Base-by-base conservation (phyloP, 2,329 filamentous ascomycete genomes). In the Hypoxylon sp. region DNA sequence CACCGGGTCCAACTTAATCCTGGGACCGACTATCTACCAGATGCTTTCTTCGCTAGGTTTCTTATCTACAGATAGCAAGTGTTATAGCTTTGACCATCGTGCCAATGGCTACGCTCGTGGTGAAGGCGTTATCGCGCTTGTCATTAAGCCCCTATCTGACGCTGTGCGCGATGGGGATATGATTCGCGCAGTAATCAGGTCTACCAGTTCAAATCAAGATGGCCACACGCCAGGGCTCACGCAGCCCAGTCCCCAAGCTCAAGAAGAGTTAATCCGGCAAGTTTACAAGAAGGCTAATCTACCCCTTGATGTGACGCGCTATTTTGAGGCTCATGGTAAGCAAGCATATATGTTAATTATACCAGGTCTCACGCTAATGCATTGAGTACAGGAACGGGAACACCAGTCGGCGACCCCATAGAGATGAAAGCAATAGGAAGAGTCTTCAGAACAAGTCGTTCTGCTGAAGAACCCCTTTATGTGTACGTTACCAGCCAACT, bases 51-150 rank as follows among this genome's bases (percentile, higher is more conserved):
- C 71, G 38, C 59, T 81, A 13, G 72, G 80, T 38, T 78, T 82
- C 65, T 64, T 86, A 7, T 80, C 79, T 1, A 6, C 86, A 81
- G 73, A 75, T 36, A 74, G 75, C 57, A 61, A 62, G 14, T 75
- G 69, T 19, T 75, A 75, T 23, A 75, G 74, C 30, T 75, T 76
- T 36, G 75, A 76, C 46, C 71, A 74, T 43, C 73, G 73, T n/a
- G 75, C 74, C 23, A 75, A 75, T 34, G 75, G 75, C 9, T 76
- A 75, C 28, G 84, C 76, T 28, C 80, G 84, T 2, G 85, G 84
- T 10, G 87, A 89, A 56, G 86, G 86, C 0, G 75, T 87, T 10
- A 81, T 81, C 0, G 76, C 79, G 0, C 68, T 89, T 0, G 75
- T 89, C 0, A 68, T 90, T 0, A 89, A 89, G 73, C 78, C 74